Base-by-base conservation (phyloP, 2,329 filamentous ascomycete genomes). In the Colletotrichum sp. region DNA sequence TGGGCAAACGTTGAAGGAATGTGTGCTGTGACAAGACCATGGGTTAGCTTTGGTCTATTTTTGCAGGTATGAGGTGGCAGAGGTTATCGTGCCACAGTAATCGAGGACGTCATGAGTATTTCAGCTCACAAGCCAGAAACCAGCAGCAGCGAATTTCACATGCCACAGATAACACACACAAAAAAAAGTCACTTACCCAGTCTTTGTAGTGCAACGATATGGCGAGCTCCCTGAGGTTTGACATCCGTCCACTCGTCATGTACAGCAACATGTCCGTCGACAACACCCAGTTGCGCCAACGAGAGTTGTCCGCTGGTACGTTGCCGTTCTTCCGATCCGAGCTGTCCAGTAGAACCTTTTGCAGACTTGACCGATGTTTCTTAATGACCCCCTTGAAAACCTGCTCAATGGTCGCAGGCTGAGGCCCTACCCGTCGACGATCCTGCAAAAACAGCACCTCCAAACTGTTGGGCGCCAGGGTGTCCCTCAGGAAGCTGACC, bases 361-460 rank as follows among this genome's bases (percentile, higher is more conserved):
- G 92, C 61, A 97, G 85, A 82, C 94, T 96, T 43, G 86, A 85
- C 28, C 92, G 90, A 83, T 97, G 95, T n/a, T 92, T 88, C 77
- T 92, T 92, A 72, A 97, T 86, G 8, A 93, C 90, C 15, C 92
- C 92, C 74, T 90, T 90, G 84, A 94, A 95, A 77, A 97, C 94
- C 21, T 91, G 87, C 43, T 95, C 92, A 71, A 96, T 90, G 5
- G 90, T 88, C 1, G 96, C 93, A 9, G 85, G 85, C 1, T 91
- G 81, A 24, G 80, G 78, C 12, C 71, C 90, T 82, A 82, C 90
- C 82, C 74, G 89, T 83, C 79, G 90, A 81, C 86, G 85, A 75
- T 96, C 94, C 82, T 96, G 94, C 65, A 97, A 84, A 81, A 96
- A 96, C 12, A 97, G 87, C 10, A 92, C 92, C 83, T 97, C 94